phyloP scores from a whole-genome alignment of 2,329 filamentous ascomycete species.

The Plenodomus lindquistii region DNA sequence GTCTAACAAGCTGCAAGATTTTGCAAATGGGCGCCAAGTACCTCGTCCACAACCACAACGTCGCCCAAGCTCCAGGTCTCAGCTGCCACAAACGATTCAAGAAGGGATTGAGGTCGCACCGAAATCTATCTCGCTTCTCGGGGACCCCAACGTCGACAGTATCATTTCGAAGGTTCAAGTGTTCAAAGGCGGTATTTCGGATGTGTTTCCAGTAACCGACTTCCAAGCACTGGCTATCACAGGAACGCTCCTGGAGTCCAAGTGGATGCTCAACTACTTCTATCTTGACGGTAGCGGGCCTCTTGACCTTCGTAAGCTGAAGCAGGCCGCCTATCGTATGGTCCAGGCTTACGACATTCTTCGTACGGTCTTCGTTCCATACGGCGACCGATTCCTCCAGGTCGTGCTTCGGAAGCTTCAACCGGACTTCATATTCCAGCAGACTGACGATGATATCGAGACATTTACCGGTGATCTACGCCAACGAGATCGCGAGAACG shows the following conservation, averaged over 20 bases:
- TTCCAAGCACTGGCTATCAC: slow-evolving; percentile 42
- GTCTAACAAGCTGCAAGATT: slow-evolving; percentile 35
- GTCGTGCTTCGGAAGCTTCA: slow-evolving; percentile 37
- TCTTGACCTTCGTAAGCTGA: slow-evolving; percentile 36
- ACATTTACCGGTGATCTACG: slow-evolving; percentile 33
- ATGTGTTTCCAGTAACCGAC: slow-evolving; percentile 39
- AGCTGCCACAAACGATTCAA: slow-evolving; percentile 32
- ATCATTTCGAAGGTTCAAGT: slow-evolving; percentile 42
- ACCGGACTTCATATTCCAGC: slow-evolving; percentile 36
- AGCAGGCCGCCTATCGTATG: slow-evolving; percentile 35
- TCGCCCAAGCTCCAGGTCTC: slow-evolving; percentile 16
- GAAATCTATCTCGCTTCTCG: slow-evolving; percentile 36
- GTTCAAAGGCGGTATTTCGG: slow-evolving; percentile 41
- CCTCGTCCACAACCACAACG: slow-evolving; percentile 13
- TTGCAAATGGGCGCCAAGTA: slow-evolving; percentile 10
- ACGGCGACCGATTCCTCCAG: slow-evolving; percentile 39
- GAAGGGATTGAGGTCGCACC: slow-evolving; percentile 21
- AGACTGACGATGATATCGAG: slow-evolving; percentile 36
- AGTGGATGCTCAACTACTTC: slow-evolving; percentile 44
- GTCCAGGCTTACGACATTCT: slow-evolving; percentile 41
- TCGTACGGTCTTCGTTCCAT: slow-evolving; percentile 40
- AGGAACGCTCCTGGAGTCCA: slow-evolving; percentile 38
- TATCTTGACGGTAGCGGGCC: slow-evolving; percentile 36
- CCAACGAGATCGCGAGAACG: slow-evolving; percentile 34
- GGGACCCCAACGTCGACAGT: slow-evolving; percentile 40